Conservation (phyloP, 495 filamentous ascomycete species). For the Xylaria castorea region DNA sequence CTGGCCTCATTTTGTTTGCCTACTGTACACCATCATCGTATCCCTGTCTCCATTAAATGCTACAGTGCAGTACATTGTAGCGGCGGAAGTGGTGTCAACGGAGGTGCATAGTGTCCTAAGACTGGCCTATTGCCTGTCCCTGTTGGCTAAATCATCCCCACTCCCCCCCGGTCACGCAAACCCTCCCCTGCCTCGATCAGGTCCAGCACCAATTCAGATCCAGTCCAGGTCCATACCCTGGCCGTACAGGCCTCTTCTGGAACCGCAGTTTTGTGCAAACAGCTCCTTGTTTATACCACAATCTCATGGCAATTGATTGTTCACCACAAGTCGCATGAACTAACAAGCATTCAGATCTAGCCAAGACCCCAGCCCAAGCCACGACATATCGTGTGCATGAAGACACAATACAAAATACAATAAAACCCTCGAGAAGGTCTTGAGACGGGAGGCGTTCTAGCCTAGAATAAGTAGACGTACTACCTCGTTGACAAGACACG, state of each 20-base stretch:
- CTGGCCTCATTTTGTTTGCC: background rate
- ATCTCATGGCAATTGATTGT: conserved; percentile 18
- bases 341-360: conserved; percentile 20
- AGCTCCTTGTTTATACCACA: background rate
- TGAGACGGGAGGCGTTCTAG: conserved; percentile 11
- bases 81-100: conserved; percentile 24
- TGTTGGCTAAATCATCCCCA: conserved; percentile 8
- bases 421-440: background rate
- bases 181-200: conserved; percentile 13
- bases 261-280: conserved; percentile 7
- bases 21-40: background rate
- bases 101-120: conserved; percentile 20
- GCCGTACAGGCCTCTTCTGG: conserved; percentile 4
- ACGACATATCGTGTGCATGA: background rate
- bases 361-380: conserved; percentile 5
- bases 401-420: background rate
- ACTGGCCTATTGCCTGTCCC: conserved; percentile 5
- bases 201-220: conserved; percentile 17
- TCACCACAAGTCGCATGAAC: conserved; percentile 15
- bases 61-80: conserved; percentile 13
- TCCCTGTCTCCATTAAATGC: conserved; percentile 12
- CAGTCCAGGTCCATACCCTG: conserved; percentile 22
- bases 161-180: conserved; percentile 18
- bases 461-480: background rate
- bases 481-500: background rate